These are phyloP conservation scores for Exobasidium cylindrosporum DNA, from an alignment of 1,284 basidiomycete genomes.

Conservation along the genomic window DNA sequence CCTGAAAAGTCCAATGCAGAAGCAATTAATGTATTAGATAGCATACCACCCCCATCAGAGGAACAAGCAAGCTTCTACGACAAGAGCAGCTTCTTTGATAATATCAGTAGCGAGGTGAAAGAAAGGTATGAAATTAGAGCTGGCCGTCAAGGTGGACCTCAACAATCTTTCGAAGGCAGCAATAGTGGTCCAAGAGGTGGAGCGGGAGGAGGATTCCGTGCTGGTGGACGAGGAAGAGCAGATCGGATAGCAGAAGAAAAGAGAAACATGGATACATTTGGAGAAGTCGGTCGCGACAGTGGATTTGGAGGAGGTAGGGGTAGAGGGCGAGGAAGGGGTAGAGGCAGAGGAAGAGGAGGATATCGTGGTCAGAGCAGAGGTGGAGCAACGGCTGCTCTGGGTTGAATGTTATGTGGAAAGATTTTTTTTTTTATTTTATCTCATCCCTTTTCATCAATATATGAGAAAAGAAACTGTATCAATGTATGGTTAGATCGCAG, in stretches of 20 bases:
- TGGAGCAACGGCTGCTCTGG: background rate
- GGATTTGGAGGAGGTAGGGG: constrained; percentile 5
- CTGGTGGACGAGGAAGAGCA: constrained; percentile 29
- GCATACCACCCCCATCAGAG: constrained; percentile 38
- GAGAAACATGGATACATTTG: constrained; percentile 51
- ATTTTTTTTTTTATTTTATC: too few relatives aligned
- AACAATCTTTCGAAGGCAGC: constrained; percentile 9
- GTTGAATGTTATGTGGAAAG: too few relatives aligned
- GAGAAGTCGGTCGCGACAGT: constrained; percentile 26
- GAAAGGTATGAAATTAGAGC: constrained; percentile 38
- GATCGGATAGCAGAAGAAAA: constrained; percentile 44
- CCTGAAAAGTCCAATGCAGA: constrained; percentile 1
- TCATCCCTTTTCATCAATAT: background rate
- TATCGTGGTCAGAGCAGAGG: background rate
- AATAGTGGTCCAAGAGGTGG: constrained; percentile 7
- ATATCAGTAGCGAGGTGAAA: constrained; percentile 49
- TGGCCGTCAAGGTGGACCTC: constrained; percentile 22
- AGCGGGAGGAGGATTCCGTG: constrained; percentile 27
- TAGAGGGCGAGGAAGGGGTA: background rate
- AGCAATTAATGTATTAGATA: constrained; percentile 24
- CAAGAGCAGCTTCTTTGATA: constrained; percentile 52
- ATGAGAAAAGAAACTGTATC: too few relatives aligned
- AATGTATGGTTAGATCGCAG: too few relatives aligned
- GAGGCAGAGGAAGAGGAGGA: background rate
- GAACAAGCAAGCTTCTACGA: constrained; percentile 43